Conservation (phyloP, 208 protist species). For the Crithidia acanthocephali region DNA sequence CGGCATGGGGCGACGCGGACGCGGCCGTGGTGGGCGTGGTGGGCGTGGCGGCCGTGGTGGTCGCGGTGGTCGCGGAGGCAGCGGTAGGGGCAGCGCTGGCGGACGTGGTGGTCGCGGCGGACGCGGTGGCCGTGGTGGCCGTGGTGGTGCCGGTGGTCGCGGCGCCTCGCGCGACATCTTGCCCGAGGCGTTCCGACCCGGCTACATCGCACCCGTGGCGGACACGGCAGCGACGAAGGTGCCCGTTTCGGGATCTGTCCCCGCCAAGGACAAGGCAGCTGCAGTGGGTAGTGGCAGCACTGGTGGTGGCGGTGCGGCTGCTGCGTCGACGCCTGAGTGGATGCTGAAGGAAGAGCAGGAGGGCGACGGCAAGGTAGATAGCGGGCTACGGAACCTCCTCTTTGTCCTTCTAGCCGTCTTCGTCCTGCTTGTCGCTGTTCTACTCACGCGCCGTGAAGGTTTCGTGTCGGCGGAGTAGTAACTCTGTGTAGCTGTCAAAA, state of each 20-base stretch:
- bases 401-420: slow-evolving; percentile 44
- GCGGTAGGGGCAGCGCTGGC: slow-evolving; percentile 14
- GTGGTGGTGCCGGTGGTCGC: slow-evolving; percentile 14
- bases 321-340: slow-evolving; percentile 17
- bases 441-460: slow-evolving; percentile 8
- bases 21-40: slow-evolving; percentile 33
- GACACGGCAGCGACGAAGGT: neutral
- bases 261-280: neutral
- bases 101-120: slow-evolving; percentile 16
- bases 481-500: no score
- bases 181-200: slow-evolving; percentile 18
- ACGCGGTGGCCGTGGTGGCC: slow-evolving; percentile 1
- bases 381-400: slow-evolving; percentile 34
- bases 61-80: slow-evolving; percentile 25
- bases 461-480: neutral
- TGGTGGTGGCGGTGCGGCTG: slow-evolving; percentile 8
- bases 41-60: slow-evolving; percentile 29
- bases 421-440: slow-evolving; percentile 22
- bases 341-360: slow-evolving; percentile 13
- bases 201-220: neutral
- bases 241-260: neutral
- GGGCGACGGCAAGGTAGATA: neutral
- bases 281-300: neutral
- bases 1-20: slow-evolving; percentile 15
- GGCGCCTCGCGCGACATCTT: slow-evolving; percentile 19